These are phyloP conservation scores for Euptelea pleiosperma DNA, from an alignment of 164 flowering plant genomes.

Conservation along the genomic window DNA sequence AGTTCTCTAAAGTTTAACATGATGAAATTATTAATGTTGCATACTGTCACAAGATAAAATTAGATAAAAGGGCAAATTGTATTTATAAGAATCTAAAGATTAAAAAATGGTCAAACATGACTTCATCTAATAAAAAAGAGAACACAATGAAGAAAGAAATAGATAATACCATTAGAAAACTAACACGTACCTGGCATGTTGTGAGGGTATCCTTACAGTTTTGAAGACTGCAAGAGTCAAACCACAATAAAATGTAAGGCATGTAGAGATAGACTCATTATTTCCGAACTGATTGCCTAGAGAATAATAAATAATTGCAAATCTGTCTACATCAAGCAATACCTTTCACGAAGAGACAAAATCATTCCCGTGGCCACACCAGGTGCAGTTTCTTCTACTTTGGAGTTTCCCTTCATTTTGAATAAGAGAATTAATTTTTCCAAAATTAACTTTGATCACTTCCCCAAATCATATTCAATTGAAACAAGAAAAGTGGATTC, in stretches of 20 bases:
- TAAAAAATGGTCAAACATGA: no score
- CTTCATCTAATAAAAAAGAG: background rate
- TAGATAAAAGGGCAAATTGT: no score
- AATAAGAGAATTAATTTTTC: background rate
- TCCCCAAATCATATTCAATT: background rate
- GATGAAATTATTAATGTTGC: no score
- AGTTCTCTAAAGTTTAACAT: no score
- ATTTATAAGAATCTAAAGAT: no score
- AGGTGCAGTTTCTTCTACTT: conserved; percentile 83
- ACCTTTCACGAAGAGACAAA: conserved; percentile 94
- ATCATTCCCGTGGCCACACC: conserved; percentile 96
- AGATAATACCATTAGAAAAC: background rate
- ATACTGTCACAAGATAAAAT: no score
- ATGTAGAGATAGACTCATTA: background rate
- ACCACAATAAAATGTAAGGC: conserved; percentile 4
- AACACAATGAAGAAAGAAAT: background rate
- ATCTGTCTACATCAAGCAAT: conserved; percentile 3
- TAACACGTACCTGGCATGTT: conserved; percentile 63
- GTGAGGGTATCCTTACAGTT: conserved; percentile 70
- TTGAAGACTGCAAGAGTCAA: conserved; percentile 64
- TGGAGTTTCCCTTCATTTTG: conserved; percentile 42
- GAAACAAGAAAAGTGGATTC: no score
- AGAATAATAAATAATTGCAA: no score
- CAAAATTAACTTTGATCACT: background rate
- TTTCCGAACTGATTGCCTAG: background rate